These are phyloP conservation scores for Colletotrichum destructivum DNA, from an alignment of 2,329 filamentous ascomycete genomes.

Conservation along the genomic window DNA sequence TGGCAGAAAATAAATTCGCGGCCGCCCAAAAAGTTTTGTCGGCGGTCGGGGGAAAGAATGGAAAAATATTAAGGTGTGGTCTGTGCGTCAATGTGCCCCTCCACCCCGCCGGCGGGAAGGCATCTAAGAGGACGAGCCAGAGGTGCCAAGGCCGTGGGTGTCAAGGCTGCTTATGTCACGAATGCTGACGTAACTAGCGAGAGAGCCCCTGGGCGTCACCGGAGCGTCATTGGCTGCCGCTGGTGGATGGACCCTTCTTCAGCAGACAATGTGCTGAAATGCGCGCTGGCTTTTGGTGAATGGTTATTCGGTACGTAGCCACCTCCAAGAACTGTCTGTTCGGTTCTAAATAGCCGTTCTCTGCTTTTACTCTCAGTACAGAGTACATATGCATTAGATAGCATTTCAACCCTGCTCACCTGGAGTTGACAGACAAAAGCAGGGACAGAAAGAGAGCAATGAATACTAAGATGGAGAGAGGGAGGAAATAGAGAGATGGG, in stretches of 20 bases:
- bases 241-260: slow-evolving; percentile 21
- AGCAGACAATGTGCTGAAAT: neutral
- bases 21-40: slow-evolving; percentile 46
- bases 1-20: slow-evolving; percentile 31
- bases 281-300: neutral
- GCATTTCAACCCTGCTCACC: no score
- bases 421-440: no score
- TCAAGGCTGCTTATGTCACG: neutral
- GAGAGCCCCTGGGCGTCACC: neutral
- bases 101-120: slow-evolving; percentile 41
- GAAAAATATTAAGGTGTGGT: slow-evolving; percentile 49
- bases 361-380: no score
- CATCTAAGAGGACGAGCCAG: slow-evolving; percentile 32
- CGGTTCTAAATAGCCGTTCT: neutral
- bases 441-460: no score
- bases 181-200: neutral
- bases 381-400: no score
- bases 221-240: slow-evolving; percentile 19
- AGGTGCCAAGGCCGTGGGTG: slow-evolving; percentile 9
- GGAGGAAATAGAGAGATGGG: no score
- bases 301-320: slow-evolving; percentile 13
- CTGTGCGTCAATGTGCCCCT: slow-evolving; percentile 45
- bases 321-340: neutral
- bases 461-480: no score
- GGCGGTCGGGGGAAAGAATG: slow-evolving; percentile 39